phyloP scores from a whole-genome alignment of 306 rosid genomes.

The Cicer judaicum region DNA sequence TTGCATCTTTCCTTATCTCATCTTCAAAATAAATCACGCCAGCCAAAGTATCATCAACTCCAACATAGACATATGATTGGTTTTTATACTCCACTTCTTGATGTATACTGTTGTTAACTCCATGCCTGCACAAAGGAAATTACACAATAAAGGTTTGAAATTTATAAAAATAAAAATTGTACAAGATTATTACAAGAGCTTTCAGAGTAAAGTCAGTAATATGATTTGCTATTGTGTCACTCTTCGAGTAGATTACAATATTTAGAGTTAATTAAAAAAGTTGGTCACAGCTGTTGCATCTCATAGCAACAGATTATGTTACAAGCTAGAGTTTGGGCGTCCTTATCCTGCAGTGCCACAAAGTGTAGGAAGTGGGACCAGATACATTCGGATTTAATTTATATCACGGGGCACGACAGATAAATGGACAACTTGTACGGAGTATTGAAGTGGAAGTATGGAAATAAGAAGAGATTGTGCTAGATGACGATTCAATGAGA shows the following conservation, averaged over 20 bases:
- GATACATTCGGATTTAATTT: not conserved
- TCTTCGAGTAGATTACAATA: slow-evolving; percentile 16
- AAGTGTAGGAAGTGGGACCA: slow-evolving; percentile 9
- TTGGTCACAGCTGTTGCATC: slow-evolving; percentile 6
- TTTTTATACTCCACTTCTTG: slow-evolving; percentile 61
- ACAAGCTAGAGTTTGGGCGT: not conserved
- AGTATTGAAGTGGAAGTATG: no score
- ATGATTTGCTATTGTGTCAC: not conserved
- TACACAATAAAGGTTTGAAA: slow-evolving; percentile 26
- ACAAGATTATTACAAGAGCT: not conserved
- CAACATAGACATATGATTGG: slow-evolving; percentile 85
- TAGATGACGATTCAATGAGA: not conserved
- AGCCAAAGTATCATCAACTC: slow-evolving; percentile 70
- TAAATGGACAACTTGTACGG: not conserved
- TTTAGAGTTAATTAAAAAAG: not conserved
- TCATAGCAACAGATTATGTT: not conserved
- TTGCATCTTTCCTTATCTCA: slow-evolving; percentile 88
- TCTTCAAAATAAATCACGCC: slow-evolving; percentile 87
- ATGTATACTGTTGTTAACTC: slow-evolving; percentile 56
- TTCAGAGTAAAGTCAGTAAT: slow-evolving; percentile 13
- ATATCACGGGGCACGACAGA: not conserved
- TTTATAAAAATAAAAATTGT: slow-evolving; percentile 1
- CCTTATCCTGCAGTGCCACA: not conserved
- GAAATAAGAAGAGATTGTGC: no score
- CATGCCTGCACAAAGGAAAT: slow-evolving; percentile 64